Evolutionary conservation across 805 yeast species (phyloP).

Genomic region (Saccharomyces paradoxus): DNA sequence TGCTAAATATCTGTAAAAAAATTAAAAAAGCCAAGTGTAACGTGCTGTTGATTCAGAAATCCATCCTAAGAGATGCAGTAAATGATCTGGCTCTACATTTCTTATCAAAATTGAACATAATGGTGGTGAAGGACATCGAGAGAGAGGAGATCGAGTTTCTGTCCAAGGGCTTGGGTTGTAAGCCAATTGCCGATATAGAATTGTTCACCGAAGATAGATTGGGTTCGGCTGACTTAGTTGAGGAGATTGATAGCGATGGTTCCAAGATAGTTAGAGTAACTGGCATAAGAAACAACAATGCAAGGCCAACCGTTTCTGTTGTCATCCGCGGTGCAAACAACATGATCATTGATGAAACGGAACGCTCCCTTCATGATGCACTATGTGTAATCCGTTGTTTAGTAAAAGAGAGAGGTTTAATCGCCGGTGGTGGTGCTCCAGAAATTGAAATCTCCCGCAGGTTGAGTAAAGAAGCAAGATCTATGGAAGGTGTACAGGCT

Average conservation of each 20-base stretch:
- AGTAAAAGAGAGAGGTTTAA: slow-evolving; percentile 78
- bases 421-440: slow-evolving; percentile 99
- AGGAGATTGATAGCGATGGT: slow-evolving; percentile 83
- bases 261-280: slow-evolving; percentile 83
- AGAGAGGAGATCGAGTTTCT: slow-evolving; percentile 94
- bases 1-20: slow-evolving; percentile 89
- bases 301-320: slow-evolving; percentile 65
- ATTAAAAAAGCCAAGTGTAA: slow-evolving; percentile 96
- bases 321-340: slow-evolving; percentile 92
- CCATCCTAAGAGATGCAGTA: slow-evolving; percentile 91
- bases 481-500: slow-evolving; percentile 78
- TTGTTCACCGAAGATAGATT: slow-evolving; percentile 87
- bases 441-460: slow-evolving; percentile 82
- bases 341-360: slow-evolving; percentile 89
- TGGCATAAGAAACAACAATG: slow-evolving; percentile 48
- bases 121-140: slow-evolving; percentile 93
- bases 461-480: slow-evolving; percentile 60
- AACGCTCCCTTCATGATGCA: slow-evolving; percentile 95
- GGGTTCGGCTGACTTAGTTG: slow-evolving; percentile 86
- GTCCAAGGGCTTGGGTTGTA: slow-evolving; percentile 75
- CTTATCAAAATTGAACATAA: slow-evolving; percentile 80
- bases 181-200: slow-evolving; percentile 93
- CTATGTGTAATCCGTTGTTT: slow-evolving; percentile 88
- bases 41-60: slow-evolving; percentile 80
- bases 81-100: slow-evolving; percentile 92